Base-by-base conservation (phyloP, 306 rosid species). In the Parietaria judaica region DNA sequence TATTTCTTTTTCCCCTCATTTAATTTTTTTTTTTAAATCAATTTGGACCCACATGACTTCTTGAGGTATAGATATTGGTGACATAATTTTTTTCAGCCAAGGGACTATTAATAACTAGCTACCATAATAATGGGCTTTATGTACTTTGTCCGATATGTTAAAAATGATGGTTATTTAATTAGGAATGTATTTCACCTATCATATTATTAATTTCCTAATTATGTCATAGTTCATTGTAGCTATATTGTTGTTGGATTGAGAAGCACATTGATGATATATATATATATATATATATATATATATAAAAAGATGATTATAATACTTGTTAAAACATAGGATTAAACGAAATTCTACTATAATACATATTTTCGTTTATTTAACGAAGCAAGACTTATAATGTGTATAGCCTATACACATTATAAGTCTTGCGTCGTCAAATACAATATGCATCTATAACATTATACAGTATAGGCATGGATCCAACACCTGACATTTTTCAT, bases 81-180 rank as follows among this genome's bases (percentile, higher is more conserved):
- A 59, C 79, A 69, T 53, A 59, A 50, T 65, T 73, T 59, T 71
- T 75, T 71, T 75, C 53, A 80, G 77, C 74, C 67, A 51, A 58
- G 39, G 44, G 61, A 44, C 60, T 68, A 31, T 56, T 73, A 35
- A 5, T 41, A 41, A 23, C 62, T 61, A 35, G 13, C 67, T 77
- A 81, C 58, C 63, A 69, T 78, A 74, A 84, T 79, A 76, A 78
- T 81, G 64, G 73, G 61, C 12, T 62, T 67, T 74, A 78, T 71
- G 82, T 76, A 73, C 83, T 78, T 80, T 60, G 67, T 50, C 61
- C 59, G 46, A 23, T 56, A 54, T 69, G 67, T 55, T 76, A 66
- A 70, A 43, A 73, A 81, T 78, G 70, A 86, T 76, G 76, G 68
- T 64, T 76, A 58, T 61, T 70, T 41, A 61, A 48, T 63, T 70